Conservation (phyloP, 345 rosid genomes). For the Eucalyptus cloeziana region DNA sequence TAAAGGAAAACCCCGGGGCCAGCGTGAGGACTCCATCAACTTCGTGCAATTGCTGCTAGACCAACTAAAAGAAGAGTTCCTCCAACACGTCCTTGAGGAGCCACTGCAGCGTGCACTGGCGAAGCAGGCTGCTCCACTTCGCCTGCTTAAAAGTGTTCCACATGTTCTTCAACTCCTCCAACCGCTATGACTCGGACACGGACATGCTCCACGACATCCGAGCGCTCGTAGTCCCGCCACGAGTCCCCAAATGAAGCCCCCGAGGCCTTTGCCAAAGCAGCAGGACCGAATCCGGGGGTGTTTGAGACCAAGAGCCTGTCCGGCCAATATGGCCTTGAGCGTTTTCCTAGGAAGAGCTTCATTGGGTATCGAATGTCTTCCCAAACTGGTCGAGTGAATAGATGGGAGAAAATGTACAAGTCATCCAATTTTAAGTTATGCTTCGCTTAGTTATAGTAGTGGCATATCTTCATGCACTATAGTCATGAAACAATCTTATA, state of each 20-base stretch:
- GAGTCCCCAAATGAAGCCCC: neutral
- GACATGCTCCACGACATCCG: neutral
- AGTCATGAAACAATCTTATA: neutral
- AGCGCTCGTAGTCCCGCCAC: neutral
- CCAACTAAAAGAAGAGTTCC: neutral
- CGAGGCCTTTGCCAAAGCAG: neutral
- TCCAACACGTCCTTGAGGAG: neutral
- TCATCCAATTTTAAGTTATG: neutral
- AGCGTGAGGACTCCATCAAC: neutral
- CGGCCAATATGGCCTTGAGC: neutral
- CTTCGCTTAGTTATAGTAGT: neutral
- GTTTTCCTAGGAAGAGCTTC: neutral
- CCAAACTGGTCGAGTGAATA: neutral
- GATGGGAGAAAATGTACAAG: neutral
- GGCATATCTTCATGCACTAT: neutral
- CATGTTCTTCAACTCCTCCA: neutral
- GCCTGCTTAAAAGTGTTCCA: neutral
- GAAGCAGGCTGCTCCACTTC: neutral
- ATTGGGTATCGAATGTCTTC: neutral
- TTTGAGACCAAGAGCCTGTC: neutral
- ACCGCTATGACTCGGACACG: neutral
- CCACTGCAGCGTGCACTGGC: neutral
- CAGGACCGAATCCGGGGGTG: neutral
- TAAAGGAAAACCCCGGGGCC: neutral
- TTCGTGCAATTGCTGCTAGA: neutral